phyloP scores from a whole-genome alignment of 2,329 filamentous ascomycete species.

The Amauroascus verrucosus region DNA sequence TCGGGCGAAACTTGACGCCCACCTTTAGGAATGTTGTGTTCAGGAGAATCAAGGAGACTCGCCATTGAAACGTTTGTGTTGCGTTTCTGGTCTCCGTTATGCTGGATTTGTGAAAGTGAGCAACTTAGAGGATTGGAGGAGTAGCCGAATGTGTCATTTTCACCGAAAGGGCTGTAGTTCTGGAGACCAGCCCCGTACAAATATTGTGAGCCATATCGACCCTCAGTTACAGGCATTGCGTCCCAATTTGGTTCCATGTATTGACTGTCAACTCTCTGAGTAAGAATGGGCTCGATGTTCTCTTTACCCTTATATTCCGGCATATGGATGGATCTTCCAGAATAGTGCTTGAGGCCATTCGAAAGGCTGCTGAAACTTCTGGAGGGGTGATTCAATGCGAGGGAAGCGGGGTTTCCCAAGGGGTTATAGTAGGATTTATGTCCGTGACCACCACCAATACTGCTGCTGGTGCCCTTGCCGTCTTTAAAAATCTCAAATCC shows the following conservation, averaged over 20 bases:
- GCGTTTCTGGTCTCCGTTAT: constrained; percentile 8
- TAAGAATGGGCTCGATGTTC: constrained; percentile 29
- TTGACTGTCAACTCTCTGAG: constrained; percentile 19
- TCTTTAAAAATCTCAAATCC: constrained; percentile 34
- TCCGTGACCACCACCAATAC: background rate
- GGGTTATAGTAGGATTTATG: constrained; percentile 8
- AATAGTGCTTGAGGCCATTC: background rate
- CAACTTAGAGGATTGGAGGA: constrained; percentile 28
- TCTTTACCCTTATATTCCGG: constrained; percentile 25
- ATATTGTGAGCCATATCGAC: constrained; percentile 21
- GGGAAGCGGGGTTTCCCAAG: constrained; percentile 15
- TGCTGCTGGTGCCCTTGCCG: constrained; percentile 6
- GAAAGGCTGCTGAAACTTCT: constrained; percentile 9
- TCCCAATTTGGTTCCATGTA: constrained; percentile 22
- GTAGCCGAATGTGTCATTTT: constrained; percentile 22
- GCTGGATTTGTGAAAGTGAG: constrained; percentile 18
- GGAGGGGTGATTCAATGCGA: constrained; percentile 19
- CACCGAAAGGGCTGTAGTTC: constrained; percentile 21
- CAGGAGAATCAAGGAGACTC: constrained; percentile 12
- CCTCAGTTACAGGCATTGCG: constrained; percentile 16
- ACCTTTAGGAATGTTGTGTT: constrained; percentile 16
- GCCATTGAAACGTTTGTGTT: constrained; percentile 1
- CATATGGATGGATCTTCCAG: constrained; percentile 12
- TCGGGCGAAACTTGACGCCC: constrained; percentile 24
- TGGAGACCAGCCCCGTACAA: constrained; percentile 21